Evolutionary conservation across 441 rosid species (phyloP), one percentile per base, ranked within the genome.

Genomic region (Gossypium lobatum): DNA sequence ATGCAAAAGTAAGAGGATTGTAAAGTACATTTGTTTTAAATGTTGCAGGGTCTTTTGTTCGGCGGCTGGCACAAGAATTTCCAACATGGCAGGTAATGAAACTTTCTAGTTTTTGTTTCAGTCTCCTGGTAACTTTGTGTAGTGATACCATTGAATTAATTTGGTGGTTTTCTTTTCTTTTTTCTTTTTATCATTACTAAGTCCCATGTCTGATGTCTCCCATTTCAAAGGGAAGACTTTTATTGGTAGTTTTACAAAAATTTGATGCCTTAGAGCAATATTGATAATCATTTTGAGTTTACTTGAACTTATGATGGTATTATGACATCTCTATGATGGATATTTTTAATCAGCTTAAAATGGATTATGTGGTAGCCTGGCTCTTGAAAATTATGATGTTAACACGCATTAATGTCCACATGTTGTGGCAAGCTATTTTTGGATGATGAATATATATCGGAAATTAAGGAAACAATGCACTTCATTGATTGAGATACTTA

Each of bases 41-140:
- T 64, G 61, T 78, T 58, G 55, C 81, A 95, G 99, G 97, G 72
- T 87, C 90, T 76, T 95, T 95, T 87, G 93, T 97, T 63, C 84
- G 89, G 55, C 86, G 97, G 78, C 77, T 95, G 72, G 94, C 96
- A n/a, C 85, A 84, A 74, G 97, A 87, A 79, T 95, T 89, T 79
- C 97, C 99, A 45, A 79, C 87, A 48, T 95, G 99, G 99, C 99
- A 95, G 99, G 99, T 90, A 64, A 53, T 17, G 17, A 53, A 46
- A 71, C 62, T 75, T 71, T 26, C 64, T 8, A n/a, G 39, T 13
- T 70, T 20, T 2, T 21, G 72, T 73, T 63, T 16, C 1, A 55
- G 34, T 34, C 21, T 70, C n/a, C 37, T 28, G 67, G 48, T 16
- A n/a, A 55, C 18, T 60, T 78, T 20, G 65, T 23, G 14, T 39